Percentiles rank a stretch among this genome's conserved stretches.
phyloP scores from a whole-genome alignment of 106 monocot species.

The Iris macrosiphon region DNA sequence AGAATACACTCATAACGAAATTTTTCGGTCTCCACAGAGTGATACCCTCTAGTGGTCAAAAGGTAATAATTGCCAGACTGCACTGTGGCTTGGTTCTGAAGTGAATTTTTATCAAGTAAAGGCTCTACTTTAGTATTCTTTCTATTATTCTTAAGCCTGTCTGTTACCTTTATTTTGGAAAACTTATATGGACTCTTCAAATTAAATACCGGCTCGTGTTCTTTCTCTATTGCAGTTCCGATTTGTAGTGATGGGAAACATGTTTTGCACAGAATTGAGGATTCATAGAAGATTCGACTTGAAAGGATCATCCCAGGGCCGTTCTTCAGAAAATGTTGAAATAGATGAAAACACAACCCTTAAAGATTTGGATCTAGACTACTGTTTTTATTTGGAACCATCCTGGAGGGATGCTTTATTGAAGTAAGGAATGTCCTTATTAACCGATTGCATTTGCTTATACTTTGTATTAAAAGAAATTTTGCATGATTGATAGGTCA shows the following conservation, averaged over 20 bases:
- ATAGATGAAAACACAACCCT: slow-evolving; percentile 87
- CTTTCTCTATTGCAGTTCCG: slow-evolving; percentile 56
- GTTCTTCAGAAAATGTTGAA: slow-evolving; percentile 77
- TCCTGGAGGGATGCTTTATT: slow-evolving; percentile 74
- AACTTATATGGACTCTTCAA: not conserved
- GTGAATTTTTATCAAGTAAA: not conserved
- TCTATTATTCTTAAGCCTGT: not conserved
- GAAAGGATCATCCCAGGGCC: slow-evolving; percentile 80
- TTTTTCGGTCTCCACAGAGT: slow-evolving; percentile 86
- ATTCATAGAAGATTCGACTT: slow-evolving; percentile 85
- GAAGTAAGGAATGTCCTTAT: slow-evolving; percentile 36
- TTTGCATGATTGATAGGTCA: too few species aligned
- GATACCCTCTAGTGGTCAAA: slow-evolving; percentile 84
- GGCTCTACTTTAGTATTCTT: too few species aligned
- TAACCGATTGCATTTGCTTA: too few species aligned
- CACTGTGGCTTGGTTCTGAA: not conserved
- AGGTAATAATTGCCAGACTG: slow-evolving; percentile 51
- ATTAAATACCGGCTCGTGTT: not conserved
- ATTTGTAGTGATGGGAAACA: slow-evolving; percentile 94
- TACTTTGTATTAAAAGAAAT: too few species aligned
- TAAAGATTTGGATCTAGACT: slow-evolving; percentile 82
- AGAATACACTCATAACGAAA: slow-evolving; percentile 79
- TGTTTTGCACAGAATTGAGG: slow-evolving; percentile 87
- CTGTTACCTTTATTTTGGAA: not conserved
- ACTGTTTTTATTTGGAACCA: slow-evolving; percentile 66